phyloP scores from a whole-genome alignment of 1,284 basidiomycete genomes.

The Amylostereum areolatum region DNA sequence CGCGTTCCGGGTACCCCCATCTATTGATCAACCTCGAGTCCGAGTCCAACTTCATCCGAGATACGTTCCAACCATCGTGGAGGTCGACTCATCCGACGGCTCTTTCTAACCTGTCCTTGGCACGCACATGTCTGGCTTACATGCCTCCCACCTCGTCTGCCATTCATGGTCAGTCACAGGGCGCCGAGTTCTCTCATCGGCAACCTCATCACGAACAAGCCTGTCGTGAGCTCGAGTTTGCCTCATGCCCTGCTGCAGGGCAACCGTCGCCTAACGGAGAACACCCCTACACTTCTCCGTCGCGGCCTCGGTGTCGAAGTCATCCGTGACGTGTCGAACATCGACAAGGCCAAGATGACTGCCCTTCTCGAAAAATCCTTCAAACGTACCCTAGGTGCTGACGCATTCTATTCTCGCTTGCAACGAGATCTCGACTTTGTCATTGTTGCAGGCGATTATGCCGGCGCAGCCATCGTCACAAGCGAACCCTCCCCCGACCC shows the following conservation, averaged over 20 bases:
- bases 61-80: constrained; percentile 85
- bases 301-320: constrained; percentile 86
- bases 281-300: constrained; percentile 92
- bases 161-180: constrained; percentile 94
- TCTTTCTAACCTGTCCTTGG: constrained; percentile 83
- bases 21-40: constrained; percentile 92
- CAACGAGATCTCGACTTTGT: constrained; percentile 82
- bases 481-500: constrained; percentile 53
- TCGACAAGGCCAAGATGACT: constrained; percentile 78
- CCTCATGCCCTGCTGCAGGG: constrained; percentile 88
- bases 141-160: constrained; percentile 95
- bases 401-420: constrained; percentile 77
- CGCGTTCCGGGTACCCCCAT: constrained; percentile 91
- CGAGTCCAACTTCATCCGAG: constrained; percentile 82
- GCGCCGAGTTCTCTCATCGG: constrained; percentile 94
- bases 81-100: constrained; percentile 77
- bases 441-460: constrained; percentile 94
- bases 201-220: constrained; percentile 98
- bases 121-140: constrained; percentile 82
- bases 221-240: constrained; percentile 90
- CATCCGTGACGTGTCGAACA: constrained; percentile 53
- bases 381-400: constrained; percentile 65
- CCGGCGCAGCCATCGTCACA: constrained; percentile 93
- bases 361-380: constrained; percentile 86
- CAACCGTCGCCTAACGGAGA: constrained; percentile 77